Conservation (phyloP, 2,329 filamentous ascomycete genomes). For the Neonectria sp. region DNA sequence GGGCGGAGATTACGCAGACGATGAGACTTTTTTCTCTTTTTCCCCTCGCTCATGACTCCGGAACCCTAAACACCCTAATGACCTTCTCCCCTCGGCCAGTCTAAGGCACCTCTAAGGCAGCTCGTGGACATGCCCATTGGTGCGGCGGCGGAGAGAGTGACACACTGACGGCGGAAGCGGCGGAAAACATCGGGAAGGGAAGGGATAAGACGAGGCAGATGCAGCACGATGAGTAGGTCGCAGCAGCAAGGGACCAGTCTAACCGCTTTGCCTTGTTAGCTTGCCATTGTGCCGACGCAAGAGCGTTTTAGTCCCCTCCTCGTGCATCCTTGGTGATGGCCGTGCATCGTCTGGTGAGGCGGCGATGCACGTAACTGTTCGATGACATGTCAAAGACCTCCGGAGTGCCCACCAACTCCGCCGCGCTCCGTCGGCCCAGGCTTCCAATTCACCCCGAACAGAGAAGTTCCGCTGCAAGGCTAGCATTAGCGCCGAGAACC, state of each 20-base stretch:
- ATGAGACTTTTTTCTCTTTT: too few species aligned
- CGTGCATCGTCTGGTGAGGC: too few species aligned
- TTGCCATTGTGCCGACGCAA: not conserved
- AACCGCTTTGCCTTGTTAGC: not conserved
- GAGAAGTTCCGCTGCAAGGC: slow-evolving; percentile 32
- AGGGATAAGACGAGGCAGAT: slow-evolving; percentile 6
- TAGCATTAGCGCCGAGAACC: slow-evolving; percentile 22
- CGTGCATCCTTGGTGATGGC: too few species aligned
- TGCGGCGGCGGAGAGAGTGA: slow-evolving; percentile 1
- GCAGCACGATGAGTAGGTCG: not conserved
- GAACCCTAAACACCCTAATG: slow-evolving; percentile 24
- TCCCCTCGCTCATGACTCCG: not conserved
- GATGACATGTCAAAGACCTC: too few species aligned
- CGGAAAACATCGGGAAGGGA: slow-evolving; percentile 36
- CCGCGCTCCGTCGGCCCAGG: too few species aligned
- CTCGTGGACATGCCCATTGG: not conserved
- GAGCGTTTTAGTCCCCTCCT: not conserved
- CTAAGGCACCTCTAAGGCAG: too few species aligned
- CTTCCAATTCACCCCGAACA: slow-evolving; percentile 12
- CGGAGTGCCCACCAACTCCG: not conserved
- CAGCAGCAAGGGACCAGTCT: not conserved
- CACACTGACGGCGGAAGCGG: slow-evolving; percentile 19
- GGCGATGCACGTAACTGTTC: too few species aligned
- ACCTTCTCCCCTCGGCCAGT: slow-evolving; percentile 6
- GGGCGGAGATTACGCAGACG: too few species aligned